phyloP scores from a whole-genome alignment of 352 stramenopile genomes.

The Globisporangium viniferum region DNA sequence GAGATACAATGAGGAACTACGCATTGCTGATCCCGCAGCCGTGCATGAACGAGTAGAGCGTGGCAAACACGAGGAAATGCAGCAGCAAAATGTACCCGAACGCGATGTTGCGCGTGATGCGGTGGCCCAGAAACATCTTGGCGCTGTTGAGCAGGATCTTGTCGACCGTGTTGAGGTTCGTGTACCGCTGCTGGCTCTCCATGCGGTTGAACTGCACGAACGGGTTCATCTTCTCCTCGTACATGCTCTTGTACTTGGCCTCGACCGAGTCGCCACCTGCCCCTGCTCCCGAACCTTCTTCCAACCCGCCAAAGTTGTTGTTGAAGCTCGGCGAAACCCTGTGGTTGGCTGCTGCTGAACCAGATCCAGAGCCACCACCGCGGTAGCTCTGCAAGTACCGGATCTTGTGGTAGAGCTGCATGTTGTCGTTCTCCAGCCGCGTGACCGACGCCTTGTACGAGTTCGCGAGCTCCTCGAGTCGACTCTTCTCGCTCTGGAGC shows the following conservation, averaged over 20 bases:
- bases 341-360: background rate
- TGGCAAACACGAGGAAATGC: slow-evolving; percentile 82
- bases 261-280: slow-evolving; percentile 43
- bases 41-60: slow-evolving; percentile 87
- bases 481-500: slow-evolving; percentile 66
- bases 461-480: slow-evolving; percentile 60
- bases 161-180: slow-evolving; percentile 88
- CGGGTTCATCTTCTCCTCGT: slow-evolving; percentile 91
- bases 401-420: slow-evolving; percentile 91
- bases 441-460: slow-evolving; percentile 61
- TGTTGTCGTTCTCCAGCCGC: slow-evolving; percentile 87
- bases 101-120: slow-evolving; percentile 78
- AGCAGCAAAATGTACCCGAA: slow-evolving; percentile 85
- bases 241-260: slow-evolving; percentile 81
- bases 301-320: slow-evolving; percentile 20
- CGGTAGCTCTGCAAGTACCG: slow-evolving; percentile 81
- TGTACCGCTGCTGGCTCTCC: slow-evolving; percentile 86
- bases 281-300: slow-evolving; percentile 29
- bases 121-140: slow-evolving; percentile 76
- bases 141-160: slow-evolving; percentile 89
- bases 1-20: slow-evolving; percentile 6
- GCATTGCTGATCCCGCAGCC: slow-evolving; percentile 77
- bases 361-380: slow-evolving; percentile 6
- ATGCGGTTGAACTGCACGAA: slow-evolving; percentile 91
- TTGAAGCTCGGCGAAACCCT: slow-evolving; percentile 18